A percentile compares a stretch with the other conserved stretches of the same genome.
Conservation (phyloP, 495 filamentous ascomycete species). For the Annulohypoxylon stygium region DNA sequence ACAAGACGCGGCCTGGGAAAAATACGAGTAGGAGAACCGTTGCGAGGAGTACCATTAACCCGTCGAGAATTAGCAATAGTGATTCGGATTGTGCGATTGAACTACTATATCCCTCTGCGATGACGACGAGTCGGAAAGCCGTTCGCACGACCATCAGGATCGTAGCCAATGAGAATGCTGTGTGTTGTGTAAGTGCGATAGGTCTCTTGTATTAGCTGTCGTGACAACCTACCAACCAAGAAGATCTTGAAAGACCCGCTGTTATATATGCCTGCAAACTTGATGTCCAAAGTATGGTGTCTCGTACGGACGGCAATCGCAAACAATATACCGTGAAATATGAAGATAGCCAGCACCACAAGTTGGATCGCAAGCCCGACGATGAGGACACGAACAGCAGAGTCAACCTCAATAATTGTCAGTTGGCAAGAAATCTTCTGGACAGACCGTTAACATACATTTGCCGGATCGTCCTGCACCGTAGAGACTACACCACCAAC, state of each 20-base stretch:
- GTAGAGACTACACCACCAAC: conserved; percentile 49
- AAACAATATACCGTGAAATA: conserved; percentile 49
- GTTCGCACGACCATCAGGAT: conserved; percentile 53
- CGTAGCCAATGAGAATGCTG: conserved; percentile 49
- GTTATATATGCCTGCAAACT: conserved; percentile 50
- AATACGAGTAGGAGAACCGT: conserved; percentile 48
- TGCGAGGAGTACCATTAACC: conserved; percentile 53
- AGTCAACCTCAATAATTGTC: conserved; percentile 47
- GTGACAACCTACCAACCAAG: conserved; percentile 50
- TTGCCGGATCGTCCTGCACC: conserved; percentile 15
- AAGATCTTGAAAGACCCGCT: conserved; percentile 53
- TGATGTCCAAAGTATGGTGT: conserved; percentile 51
- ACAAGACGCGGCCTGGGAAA: conserved; percentile 42
- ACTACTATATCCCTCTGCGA: conserved; percentile 40
- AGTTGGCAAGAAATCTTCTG: conserved; percentile 18
- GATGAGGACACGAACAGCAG: conserved; percentile 51
- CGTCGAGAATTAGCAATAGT: conserved; percentile 55
- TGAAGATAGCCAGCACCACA: conserved; percentile 50
- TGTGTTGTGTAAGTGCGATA: conserved; percentile 21
- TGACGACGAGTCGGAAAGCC: conserved; percentile 49
- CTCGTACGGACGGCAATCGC: conserved; percentile 50
- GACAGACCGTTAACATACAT: conserved; percentile 31
- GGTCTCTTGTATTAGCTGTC: neutral
- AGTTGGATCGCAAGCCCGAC: conserved; percentile 57
- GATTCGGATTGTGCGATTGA: conserved; percentile 45